Conservation (phyloP, 176 grass and related monocot species). For the Raddia distichophylla region DNA sequence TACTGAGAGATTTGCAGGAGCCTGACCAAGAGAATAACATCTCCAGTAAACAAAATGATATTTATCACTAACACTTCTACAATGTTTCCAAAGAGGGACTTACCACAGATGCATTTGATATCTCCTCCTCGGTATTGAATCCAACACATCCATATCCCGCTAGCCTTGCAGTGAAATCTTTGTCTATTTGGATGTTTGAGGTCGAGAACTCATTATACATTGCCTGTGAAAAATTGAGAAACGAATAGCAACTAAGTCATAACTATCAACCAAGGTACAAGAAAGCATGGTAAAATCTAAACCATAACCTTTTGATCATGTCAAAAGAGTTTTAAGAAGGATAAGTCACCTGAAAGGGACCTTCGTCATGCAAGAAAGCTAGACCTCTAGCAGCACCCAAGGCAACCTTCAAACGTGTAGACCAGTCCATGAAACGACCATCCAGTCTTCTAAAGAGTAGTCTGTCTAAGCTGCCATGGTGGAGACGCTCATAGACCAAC, state of each 20-base stretch:
- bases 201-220: slow-evolving; percentile 95
- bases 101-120: slow-evolving; percentile 65
- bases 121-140: slow-evolving; percentile 58
- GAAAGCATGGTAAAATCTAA: slow-evolving; percentile 18
- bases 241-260: slow-evolving; percentile 11
- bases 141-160: slow-evolving; percentile 84
- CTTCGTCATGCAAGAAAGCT: slow-evolving; percentile 97
- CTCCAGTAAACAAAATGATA: slow-evolving; percentile 23
- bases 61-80: slow-evolving; percentile 12
- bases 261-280: background rate
- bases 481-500: slow-evolving; percentile 86
- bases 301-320: background rate
- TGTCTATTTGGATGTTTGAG: slow-evolving; percentile 92
- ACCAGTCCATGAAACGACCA: slow-evolving; percentile 90
- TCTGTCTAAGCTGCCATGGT: slow-evolving; percentile 83
- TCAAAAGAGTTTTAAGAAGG: slow-evolving; percentile 6
- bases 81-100: slow-evolving; percentile 32
- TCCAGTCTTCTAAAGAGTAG: slow-evolving; percentile 78
- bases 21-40: slow-evolving; percentile 56
- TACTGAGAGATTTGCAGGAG: slow-evolving; percentile 66
- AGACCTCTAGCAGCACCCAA: slow-evolving; percentile 82
- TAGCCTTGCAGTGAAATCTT: slow-evolving; percentile 93
- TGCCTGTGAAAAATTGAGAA: slow-evolving; percentile 55
- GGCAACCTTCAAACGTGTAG: slow-evolving; percentile 83
- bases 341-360: slow-evolving; percentile 85